Percentiles rank a stretch among this genome's conserved stretches.
Evolutionary conservation across 2,329 filamentous ascomycete genomes (phyloP).

Genomic region (Alternaria solani): DNA sequence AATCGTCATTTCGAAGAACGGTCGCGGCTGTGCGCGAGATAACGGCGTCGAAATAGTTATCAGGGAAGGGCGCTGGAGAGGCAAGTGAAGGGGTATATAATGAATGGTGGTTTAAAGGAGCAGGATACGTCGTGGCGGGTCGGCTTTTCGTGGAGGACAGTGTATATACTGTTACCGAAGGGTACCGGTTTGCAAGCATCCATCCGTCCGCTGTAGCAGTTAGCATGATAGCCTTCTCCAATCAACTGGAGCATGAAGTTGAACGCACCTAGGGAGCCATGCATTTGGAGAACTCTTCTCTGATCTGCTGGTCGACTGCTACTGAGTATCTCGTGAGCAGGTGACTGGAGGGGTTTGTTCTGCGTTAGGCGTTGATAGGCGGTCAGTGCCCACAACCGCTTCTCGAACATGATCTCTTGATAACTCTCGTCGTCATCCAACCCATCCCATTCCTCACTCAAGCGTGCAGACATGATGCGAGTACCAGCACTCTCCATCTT

Average conservation of each 20-base stretch:
- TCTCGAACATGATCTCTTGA: slow-evolving; percentile 38
- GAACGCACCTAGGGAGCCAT: slow-evolving; percentile 34
- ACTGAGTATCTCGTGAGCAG: slow-evolving; percentile 34
- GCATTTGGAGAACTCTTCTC: slow-evolving; percentile 33
- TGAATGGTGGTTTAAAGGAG: slow-evolving; percentile 40
- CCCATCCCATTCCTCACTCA: slow-evolving; percentile 41
- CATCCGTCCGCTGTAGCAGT: slow-evolving; percentile 33
- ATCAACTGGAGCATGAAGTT: not conserved
- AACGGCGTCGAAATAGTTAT: slow-evolving; percentile 37
- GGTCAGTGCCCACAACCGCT: slow-evolving; percentile 38
- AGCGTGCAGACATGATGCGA: slow-evolving; percentile 34
- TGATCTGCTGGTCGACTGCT: slow-evolving; percentile 32
- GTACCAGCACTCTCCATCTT: slow-evolving; percentile 39
- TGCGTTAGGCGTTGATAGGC: slow-evolving; percentile 40
- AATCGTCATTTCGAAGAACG: slow-evolving; percentile 36
- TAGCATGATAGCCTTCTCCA: slow-evolving; percentile 1
- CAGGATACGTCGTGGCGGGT: slow-evolving; percentile 32
- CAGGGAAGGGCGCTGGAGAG: slow-evolving; percentile 34
- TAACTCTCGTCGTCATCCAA: slow-evolving; percentile 38
- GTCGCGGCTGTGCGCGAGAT: slow-evolving; percentile 37
- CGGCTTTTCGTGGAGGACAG: slow-evolving; percentile 32
- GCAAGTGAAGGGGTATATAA: slow-evolving; percentile 35
- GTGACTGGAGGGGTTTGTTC: slow-evolving; percentile 38
- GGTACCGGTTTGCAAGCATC: slow-evolving; percentile 38
- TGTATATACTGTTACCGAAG: slow-evolving; percentile 35